These are phyloP conservation scores for Solanum raphanifolium DNA, from an alignment of 257 asterid species.

Conservation along the genomic window DNA sequence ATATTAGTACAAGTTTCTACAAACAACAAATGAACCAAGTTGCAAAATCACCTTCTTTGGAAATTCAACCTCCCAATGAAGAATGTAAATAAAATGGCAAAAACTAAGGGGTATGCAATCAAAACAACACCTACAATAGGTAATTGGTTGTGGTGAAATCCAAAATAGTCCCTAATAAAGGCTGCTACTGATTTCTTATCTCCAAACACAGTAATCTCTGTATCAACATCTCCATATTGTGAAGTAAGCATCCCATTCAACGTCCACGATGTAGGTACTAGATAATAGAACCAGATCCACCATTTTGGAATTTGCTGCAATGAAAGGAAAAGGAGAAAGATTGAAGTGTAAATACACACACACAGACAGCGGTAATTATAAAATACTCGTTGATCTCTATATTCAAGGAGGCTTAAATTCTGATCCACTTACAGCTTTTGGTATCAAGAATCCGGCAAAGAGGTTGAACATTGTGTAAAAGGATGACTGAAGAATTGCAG, in stretches of 20 bases:
- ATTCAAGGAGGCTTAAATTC: neutral
- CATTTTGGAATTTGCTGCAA: slow-evolving; percentile 48
- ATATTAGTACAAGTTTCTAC: neutral
- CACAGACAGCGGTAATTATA: neutral
- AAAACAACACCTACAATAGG: slow-evolving; percentile 35
- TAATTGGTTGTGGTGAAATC: slow-evolving; percentile 25
- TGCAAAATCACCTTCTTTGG: slow-evolving; percentile 23
- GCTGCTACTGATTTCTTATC: slow-evolving; percentile 19
- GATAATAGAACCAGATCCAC: slow-evolving; percentile 51
- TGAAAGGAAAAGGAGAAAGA: neutral
- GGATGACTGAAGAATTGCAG: slow-evolving; percentile 29
- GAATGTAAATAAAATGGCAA: slow-evolving; percentile 25
- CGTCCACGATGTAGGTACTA: slow-evolving; percentile 41
- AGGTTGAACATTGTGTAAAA: slow-evolving; percentile 34
- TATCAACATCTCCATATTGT: slow-evolving; percentile 33
- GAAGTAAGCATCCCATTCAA: slow-evolving; percentile 40
- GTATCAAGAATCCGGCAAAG: slow-evolving; percentile 37
- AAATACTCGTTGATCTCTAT: neutral
- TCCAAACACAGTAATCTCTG: slow-evolving; percentile 22
- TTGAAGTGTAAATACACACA: neutral
- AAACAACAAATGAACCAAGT: neutral
- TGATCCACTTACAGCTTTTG: slow-evolving; percentile 27
- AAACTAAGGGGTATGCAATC: slow-evolving; percentile 26
- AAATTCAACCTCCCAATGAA: slow-evolving; percentile 28
- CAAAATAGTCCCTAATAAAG: slow-evolving; percentile 33